Conservation (phyloP, 495 filamentous ascomycete genomes). For the Podospora australis region DNA sequence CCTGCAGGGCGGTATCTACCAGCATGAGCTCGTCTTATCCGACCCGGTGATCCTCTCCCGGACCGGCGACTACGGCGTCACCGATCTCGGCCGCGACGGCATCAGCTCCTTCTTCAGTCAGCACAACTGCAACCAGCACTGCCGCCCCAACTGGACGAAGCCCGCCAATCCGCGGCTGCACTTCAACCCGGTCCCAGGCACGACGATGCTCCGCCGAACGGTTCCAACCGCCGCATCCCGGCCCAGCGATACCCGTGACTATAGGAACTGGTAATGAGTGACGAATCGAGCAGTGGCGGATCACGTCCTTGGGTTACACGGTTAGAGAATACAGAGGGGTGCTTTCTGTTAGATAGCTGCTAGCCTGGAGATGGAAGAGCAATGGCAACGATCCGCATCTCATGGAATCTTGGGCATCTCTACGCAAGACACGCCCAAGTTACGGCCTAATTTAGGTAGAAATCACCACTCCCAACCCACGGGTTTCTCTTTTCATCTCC, state of each 20-base stretch:
- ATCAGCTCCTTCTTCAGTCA: constrained; percentile 33
- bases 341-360: too few species aligned
- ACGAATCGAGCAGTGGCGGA: too few species aligned
- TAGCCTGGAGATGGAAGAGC: too few species aligned
- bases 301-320: too few species aligned
- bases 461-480: too few species aligned
- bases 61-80: constrained; percentile 26
- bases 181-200: constrained; percentile 4
- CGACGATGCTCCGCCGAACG: constrained; percentile 2
- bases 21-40: constrained; percentile 24
- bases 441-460: too few species aligned
- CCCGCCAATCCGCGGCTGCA: constrained; percentile 1
- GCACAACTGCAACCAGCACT: constrained; percentile 13
- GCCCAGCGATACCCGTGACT: constrained; percentile 1
- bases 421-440: too few species aligned
- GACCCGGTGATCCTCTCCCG: constrained; percentile 32
- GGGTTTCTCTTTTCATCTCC: too few species aligned
- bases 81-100: constrained; percentile 28
- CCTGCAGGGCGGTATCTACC: constrained; percentile 33
- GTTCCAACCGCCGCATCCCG: constrained; percentile 1
- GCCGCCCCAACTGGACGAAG: constrained; percentile 2
- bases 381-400: too few species aligned
- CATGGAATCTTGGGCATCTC: too few species aligned
- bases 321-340: too few species aligned
- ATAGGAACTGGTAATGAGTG: too few species aligned